Conservation (phyloP, 78 protist genomes). For the Monosiga brevicollis region DNA sequence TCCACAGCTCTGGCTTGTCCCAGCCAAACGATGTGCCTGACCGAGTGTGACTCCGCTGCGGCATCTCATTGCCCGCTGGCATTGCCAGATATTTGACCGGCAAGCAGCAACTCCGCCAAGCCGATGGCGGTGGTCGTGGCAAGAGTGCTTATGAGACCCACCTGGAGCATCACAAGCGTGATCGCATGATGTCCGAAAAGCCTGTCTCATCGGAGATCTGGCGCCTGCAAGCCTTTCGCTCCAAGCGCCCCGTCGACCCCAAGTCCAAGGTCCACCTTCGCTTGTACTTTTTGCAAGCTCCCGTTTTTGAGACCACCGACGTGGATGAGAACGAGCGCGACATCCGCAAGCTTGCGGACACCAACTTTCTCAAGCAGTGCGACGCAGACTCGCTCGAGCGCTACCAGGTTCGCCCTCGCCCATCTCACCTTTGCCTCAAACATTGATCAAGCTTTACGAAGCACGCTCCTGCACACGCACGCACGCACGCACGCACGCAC, state of each 20-base stretch:
- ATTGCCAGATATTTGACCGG: no score
- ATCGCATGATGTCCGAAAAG: background rate
- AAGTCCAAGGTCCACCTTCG: background rate
- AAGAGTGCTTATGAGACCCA: background rate
- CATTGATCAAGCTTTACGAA: no score
- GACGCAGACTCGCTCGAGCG: background rate
- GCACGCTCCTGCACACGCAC: background rate
- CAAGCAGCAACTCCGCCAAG: no score
- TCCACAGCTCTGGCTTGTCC: background rate
- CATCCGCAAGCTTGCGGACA: background rate
- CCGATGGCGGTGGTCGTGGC: no score
- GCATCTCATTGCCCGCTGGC: no score
- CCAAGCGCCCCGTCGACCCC: background rate
- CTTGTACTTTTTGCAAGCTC: background rate
- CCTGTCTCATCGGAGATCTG: background rate
- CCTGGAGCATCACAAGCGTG: background rate
- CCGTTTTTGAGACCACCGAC: background rate
- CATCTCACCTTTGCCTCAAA: background rate
- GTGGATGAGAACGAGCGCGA: background rate
- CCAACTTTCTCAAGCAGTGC: background rate
- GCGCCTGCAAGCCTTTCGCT: background rate
- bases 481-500: background rate
- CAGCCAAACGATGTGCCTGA: background rate
- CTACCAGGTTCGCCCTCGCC: background rate
- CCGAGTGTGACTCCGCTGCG: no score